These are phyloP conservation scores for Ensete ventricosum DNA, from an alignment of 176 grass and related monocot species.

Conservation along the genomic window DNA sequence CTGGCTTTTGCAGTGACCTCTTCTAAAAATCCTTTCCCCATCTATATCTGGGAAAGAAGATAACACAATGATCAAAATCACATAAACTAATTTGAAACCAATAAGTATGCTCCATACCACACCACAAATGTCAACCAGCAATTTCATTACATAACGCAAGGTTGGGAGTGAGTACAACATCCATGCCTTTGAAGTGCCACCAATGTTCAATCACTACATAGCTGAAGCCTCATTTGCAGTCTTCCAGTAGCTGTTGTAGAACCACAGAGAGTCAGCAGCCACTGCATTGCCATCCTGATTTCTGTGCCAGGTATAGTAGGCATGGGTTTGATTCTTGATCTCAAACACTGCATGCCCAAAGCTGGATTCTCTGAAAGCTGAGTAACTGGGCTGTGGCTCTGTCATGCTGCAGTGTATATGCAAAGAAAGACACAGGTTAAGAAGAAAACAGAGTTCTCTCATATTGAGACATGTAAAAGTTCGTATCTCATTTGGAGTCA, in stretches of 20 bases:
- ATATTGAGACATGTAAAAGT: neutral
- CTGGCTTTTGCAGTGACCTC: too few relatives aligned
- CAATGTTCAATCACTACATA: neutral
- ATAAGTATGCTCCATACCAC: too few relatives aligned
- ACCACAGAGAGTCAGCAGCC: conserved; percentile 63
- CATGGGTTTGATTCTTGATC: conserved; percentile 86
- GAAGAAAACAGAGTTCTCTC: neutral
- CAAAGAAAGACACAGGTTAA: neutral
- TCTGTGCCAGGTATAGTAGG: conserved; percentile 78
- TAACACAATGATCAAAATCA: too few relatives aligned
- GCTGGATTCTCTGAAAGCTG: conserved; percentile 90
- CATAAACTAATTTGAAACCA: too few relatives aligned
- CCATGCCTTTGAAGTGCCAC: neutral
- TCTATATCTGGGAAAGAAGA: too few relatives aligned
- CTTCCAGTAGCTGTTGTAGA: conserved; percentile 64
- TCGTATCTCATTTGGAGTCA: neutral
- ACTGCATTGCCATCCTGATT: conserved; percentile 68
- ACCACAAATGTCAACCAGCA: too few relatives aligned
- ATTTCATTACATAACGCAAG: too few relatives aligned
- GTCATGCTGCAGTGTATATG: conserved; percentile 47
- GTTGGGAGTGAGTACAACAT: neutral
- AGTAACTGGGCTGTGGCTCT: conserved; percentile 77
- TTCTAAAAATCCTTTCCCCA: too few relatives aligned
- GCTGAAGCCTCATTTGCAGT: neutral
- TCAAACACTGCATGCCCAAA: conserved; percentile 89